These are phyloP conservation scores for Thuidium tamariscinum DNA, from an alignment of 225 moss, liverwort and hornwort genomes.

Conservation along the genomic window DNA sequence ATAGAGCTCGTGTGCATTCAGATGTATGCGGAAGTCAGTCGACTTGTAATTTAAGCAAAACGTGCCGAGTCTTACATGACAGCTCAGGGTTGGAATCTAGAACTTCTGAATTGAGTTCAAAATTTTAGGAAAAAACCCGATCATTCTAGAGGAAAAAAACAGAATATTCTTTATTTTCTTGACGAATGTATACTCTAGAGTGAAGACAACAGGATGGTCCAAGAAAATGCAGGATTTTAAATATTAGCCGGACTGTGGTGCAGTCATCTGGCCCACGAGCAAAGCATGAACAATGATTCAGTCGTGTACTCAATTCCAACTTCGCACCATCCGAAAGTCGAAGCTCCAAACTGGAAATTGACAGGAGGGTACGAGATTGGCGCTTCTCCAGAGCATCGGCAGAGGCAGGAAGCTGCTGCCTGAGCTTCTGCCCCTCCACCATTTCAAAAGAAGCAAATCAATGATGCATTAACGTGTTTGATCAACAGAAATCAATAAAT, in stretches of 20 bases:
- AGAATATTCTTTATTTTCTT: no score
- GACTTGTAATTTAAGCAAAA: not conserved
- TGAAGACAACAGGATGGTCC: no score
- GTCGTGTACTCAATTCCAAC: not conserved
- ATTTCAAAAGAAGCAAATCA: not conserved
- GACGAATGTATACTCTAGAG: no score
- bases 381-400: conserved; percentile 19
- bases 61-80: no score
- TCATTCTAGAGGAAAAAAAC: no score
- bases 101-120: no score
- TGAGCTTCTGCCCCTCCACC: conserved; percentile 1
- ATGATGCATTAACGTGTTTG: not conserved
- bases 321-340: not conserved
- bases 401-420: not conserved
- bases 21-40: no score
- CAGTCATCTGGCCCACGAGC: not conserved
- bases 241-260: no score
- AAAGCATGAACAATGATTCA: not conserved
- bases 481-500: not conserved
- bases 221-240: no score
- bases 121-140: no score
- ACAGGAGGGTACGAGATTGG: conserved; percentile 17
- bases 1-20: not conserved
- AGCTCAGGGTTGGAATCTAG: no score
- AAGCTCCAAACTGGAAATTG: conserved; percentile 12